A percentile compares a stretch with the other conserved stretches of the same genome.
Conservation (phyloP, 2,329 filamentous ascomycete species). For the Neoscytalidium dimidiatum region DNA sequence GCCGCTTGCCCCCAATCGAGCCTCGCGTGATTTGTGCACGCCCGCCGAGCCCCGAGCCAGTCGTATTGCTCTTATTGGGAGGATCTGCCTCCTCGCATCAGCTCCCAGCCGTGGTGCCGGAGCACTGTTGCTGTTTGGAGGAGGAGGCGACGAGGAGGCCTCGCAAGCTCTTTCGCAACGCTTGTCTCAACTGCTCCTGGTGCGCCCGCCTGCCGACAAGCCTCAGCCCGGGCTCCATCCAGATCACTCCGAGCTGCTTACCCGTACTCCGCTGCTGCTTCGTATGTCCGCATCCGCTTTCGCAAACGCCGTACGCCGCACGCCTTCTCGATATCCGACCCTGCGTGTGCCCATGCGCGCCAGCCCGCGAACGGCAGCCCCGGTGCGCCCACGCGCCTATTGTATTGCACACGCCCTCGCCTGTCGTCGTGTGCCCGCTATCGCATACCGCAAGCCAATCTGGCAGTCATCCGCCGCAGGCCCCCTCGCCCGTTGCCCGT, state of each 20-base stretch:
- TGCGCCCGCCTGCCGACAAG: background rate
- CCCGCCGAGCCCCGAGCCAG: conserved; percentile 14
- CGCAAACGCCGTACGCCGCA: background rate
- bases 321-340: background rate
- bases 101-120: conserved; percentile 7
- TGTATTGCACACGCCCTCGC: no score
- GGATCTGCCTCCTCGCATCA: conserved; percentile 8
- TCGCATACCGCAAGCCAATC: background rate
- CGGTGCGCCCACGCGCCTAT: no score
- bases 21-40: conserved; percentile 11
- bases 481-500: no score
- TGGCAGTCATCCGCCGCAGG: background rate
- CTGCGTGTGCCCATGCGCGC: background rate
- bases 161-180: conserved; percentile 20
- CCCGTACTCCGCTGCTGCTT: background rate
- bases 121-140: background rate
- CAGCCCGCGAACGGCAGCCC: background rate
- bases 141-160: background rate
- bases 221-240: background rate
- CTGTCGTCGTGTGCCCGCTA: no score
- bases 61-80: conserved; percentile 11
- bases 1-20: background rate
- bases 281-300: background rate
- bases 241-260: background rate
- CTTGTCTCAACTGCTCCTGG: conserved; percentile 14